Base-by-base conservation (phyloP, 1,284 basidiomycete species). In the Sporisorium sorghi region DNA sequence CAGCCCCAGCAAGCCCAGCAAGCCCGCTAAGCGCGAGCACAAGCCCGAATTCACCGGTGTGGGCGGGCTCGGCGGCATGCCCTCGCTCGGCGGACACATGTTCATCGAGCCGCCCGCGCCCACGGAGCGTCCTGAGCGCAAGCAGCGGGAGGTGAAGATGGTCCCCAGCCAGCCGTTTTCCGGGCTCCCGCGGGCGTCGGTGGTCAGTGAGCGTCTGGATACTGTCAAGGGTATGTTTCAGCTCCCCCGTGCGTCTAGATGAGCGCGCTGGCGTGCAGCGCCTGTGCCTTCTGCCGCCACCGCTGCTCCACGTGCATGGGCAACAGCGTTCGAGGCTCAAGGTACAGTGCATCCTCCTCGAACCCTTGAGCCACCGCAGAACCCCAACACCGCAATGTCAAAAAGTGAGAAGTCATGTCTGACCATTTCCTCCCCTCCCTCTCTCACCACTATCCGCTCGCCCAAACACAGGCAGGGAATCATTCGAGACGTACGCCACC, bases 181-280 rank as follows among this genome's bases (percentile, higher is more conserved):
- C 11, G 5, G 32, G 4, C 19, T 9, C 2, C 32, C 28, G 5
- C 30, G 28, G 17, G 57, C 60, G 11, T 52, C 47, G 6, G 39
- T 59, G 15, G 70, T 59, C 14, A 5, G 43, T 2, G 55, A 37
- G n/a, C 37, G 56, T 2, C 32, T 67, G 10, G 21, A 30, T 7
- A 54, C 44, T 24, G 52, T 49, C 12, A 26, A 53, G 51, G 58
- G 70, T 73, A 73, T 73, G 70, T 73, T 60, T 56, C 44, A n/a
- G n/a, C n/a, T n/a, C n/a, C n/a, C n/a, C n/a, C n/a, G n/a, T n/a
- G n/a, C n/a, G n/a, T n/a, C n/a, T n/a, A n/a, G n/a, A n/a, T n/a
- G n/a, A n/a, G n/a, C n/a, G n/a, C n/a, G n/a, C n/a, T n/a, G n/a
- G n/a, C n/a, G n/a, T n/a, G n/a, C n/a, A n/a, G n/a, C n/a, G n/a